Base-by-base conservation (phyloP, 441 rosid genomes). In the Populus trichocarpa region DNA sequence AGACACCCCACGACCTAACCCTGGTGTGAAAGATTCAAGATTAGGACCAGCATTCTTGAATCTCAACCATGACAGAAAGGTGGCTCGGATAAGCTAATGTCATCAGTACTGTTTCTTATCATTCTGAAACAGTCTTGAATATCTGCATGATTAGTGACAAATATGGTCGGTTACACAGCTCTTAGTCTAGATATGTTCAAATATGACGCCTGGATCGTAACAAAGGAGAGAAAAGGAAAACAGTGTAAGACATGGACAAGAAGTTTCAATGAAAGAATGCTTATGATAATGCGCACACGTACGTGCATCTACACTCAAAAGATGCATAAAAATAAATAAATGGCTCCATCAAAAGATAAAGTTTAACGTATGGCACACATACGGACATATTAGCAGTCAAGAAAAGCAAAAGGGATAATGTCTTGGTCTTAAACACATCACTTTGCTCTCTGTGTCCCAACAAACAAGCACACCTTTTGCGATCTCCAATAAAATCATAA, bases 391-490 rank as follows among this genome's bases (percentile, higher is more conserved):
- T 23, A 46, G 4, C 74, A 75, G 77, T 81, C 70, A 79, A 67
- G 63, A n/a, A 75, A 63, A 79, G 68, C 26, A 61, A 53, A 53
- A 72, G 14, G 36, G 77, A 80, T 73, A 84, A 81, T 50, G 81
- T 79, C 81, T 64, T 46, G 79, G 81, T 82, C 76, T 83, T 70
- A 36, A 81, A 81, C 76, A 76, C 85, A 78, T 80, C 76, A 30
- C 77, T 82, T 80, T 80, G 71, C n/a, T 28, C 64, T 74, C 8
- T 80, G 79, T 84, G 84, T 73, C 84, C 86, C 81, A 81, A 77
- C 88, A 67, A 82, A 77, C 70, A 73, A 9, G 30, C 25, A 35
- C 12, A 80, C 80, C 90, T 90, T 88, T 91, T 82, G 74, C 81
- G 85, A 83, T 81, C 86, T 88, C 81, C 90, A 75, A 87, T 85